Conservation (phyloP, 1,284 basidiomycete species). For the Stygiomarasmius scandens region DNA sequence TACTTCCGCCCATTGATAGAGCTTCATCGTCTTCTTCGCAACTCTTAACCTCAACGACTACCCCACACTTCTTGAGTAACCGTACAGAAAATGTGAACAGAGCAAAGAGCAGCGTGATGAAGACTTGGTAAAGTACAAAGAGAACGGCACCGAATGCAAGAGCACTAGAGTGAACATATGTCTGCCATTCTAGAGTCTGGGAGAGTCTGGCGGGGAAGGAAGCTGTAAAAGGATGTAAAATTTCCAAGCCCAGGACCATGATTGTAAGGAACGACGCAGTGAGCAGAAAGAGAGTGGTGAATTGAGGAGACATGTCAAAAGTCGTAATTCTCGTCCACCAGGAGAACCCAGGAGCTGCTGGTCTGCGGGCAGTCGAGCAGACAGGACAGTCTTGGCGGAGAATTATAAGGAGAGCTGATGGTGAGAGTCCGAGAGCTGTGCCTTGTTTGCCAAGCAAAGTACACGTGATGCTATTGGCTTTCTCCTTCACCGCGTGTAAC, state of each 20-base stretch:
- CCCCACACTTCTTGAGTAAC: background rate
- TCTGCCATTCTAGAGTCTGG: slow-evolving; percentile 9
- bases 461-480: background rate
- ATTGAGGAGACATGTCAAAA: background rate
- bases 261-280: slow-evolving; percentile 2
- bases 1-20: background rate
- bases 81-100: background rate
- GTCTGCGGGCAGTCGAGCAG: background rate
- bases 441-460: background rate
- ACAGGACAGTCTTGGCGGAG: background rate
- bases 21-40: background rate
- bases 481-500: too few species aligned
- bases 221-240: slow-evolving; percentile 2
- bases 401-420: background rate
- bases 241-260: slow-evolving; percentile 5
- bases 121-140: slow-evolving; percentile 3
- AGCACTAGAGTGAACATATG: slow-evolving; percentile 3
- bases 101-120: background rate
- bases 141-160: slow-evolving; percentile 8
- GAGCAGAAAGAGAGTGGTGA: slow-evolving; percentile 3
- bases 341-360: background rate
- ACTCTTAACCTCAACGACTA: background rate
- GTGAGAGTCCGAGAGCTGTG: background rate
- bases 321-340: background rate
- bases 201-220: background rate